Base-by-base conservation (phyloP, 805 yeast species). In the Hanseniaspora jakobsenii region DNA sequence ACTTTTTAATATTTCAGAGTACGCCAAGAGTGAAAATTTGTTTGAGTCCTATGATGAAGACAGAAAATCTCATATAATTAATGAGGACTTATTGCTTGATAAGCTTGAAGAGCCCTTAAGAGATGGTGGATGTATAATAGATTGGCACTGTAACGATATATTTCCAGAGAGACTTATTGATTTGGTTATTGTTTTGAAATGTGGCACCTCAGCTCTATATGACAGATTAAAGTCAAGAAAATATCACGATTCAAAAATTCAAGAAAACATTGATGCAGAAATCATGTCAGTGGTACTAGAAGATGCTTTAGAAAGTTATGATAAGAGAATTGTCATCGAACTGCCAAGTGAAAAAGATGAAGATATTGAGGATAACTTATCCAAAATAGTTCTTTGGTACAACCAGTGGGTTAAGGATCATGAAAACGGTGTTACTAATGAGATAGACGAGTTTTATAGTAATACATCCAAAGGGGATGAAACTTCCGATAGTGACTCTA, bases 61-160 rank as follows among this genome's bases (percentile, higher is more conserved):
- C 49, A 73, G 95, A 57, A 85, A 89, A 54, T 75, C 93, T 2
- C 73, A 79, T 39, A 83, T 89, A 32, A 95, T 89, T 4, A 95
- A 91, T 62, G 98, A 89, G 55, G 97, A 91, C 56, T 78, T 76
- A 57, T 66, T 89, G 12, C 62, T 86, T 47, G 97, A 91, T 59
- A 73, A 74, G 19, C 62, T 91, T 39, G 95, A 87, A 59, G 78
- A 79, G 6, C 72, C 79, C 31, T 66, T 87, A 38, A 80, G 79
- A 43, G 66, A 75, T 50, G 99, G 99, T n/a, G 94, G 93, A 1
- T 69, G 71, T n/a, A 66, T 91, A 7, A 70, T 91, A 10, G 99
- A 91, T 61, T 91, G 98, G 98, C 99, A 91, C 59, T 91, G 89
- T 36, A 85, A 94, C 63, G 98, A 91, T 56, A 74, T 84, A 17